Percentiles rank a stretch among this genome's conserved stretches.
phyloP scores from a whole-genome alignment of 2,329 filamentous ascomycete genomes.

The Gliomastix tumulicola region DNA sequence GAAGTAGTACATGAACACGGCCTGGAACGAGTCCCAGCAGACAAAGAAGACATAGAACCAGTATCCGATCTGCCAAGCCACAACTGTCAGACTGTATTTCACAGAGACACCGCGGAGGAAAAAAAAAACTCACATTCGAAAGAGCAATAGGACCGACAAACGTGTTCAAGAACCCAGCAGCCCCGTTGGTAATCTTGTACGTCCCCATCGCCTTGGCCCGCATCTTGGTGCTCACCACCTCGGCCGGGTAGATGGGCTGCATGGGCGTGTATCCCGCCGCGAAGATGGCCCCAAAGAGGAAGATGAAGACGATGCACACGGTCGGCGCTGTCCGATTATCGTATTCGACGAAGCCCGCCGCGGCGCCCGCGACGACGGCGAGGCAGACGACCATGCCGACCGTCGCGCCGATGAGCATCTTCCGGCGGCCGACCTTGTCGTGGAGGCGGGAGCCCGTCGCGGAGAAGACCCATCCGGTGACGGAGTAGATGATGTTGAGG shows the following conservation, averaged over 20 bases:
- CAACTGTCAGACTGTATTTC: too few species aligned
- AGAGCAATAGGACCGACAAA: slow-evolving; percentile 21
- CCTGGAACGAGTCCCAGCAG: slow-evolving; percentile 2
- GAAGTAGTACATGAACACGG: slow-evolving; percentile 19
- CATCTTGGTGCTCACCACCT: slow-evolving; percentile 28
- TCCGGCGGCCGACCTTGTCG: slow-evolving; percentile 26
- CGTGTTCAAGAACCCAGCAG: slow-evolving; percentile 25
- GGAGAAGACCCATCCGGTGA: slow-evolving; percentile 26
- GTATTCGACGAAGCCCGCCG: slow-evolving; percentile 21
- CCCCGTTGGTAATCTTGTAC: slow-evolving; percentile 25
- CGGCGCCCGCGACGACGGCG: slow-evolving; percentile 23
- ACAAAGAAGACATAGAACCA: slow-evolving; percentile 23
- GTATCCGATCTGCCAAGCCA: too few species aligned
- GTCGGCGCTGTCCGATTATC: slow-evolving; percentile 19
- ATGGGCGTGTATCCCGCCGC: slow-evolving; percentile 23
- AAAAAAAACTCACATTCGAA: slow-evolving; percentile 13
- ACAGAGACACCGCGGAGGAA: too few species aligned
- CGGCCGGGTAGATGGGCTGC: slow-evolving; percentile 27
- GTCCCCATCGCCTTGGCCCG: slow-evolving; percentile 27
- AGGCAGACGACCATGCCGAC: slow-evolving; percentile 23
- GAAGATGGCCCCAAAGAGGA: slow-evolving; percentile 25
- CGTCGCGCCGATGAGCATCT: slow-evolving; percentile 26
- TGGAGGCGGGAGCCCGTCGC: slow-evolving; percentile 23
- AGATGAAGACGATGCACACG: slow-evolving; percentile 26
- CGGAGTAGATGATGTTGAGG: slow-evolving; percentile 27